These are phyloP conservation scores for Calonectria honghensis DNA, from an alignment of 2,329 filamentous ascomycete genomes.

Conservation along the genomic window DNA sequence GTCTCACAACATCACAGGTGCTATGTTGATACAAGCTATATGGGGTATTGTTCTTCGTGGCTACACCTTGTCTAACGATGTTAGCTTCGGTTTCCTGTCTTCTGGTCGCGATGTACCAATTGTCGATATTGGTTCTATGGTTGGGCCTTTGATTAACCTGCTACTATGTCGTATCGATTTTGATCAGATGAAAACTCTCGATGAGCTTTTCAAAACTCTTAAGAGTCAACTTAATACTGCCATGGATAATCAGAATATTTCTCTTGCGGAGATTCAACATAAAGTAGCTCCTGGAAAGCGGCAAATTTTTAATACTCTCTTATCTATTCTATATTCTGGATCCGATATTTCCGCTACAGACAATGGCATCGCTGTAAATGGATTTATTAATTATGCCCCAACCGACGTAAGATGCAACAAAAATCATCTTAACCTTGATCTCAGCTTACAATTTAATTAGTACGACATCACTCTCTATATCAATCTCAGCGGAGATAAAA, in stretches of 20 bases:
- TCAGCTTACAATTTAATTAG: background rate
- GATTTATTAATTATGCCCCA: constrained; percentile 22
- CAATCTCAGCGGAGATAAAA: constrained; percentile 1
- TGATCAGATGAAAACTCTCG: constrained; percentile 50
- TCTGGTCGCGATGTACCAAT: constrained; percentile 42
- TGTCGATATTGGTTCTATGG: constrained; percentile 45
- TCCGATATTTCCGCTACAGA: background rate
- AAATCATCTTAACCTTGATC: background rate
- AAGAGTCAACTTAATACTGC: constrained; percentile 20
- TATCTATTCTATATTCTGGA: constrained; percentile 22
- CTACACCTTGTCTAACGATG: constrained; percentile 17
- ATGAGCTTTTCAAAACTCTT: constrained; percentile 49
- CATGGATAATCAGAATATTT: constrained; percentile 23
- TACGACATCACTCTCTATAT: constrained; percentile 26
- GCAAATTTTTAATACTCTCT: constrained; percentile 19
- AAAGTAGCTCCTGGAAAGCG: constrained; percentile 23
- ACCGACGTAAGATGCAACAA: background rate
- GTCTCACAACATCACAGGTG: constrained; percentile 17
- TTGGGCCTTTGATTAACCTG: constrained; percentile 52
- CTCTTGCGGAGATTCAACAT: constrained; percentile 21
- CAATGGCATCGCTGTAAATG: background rate
- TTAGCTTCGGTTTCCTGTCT: constrained; percentile 22
- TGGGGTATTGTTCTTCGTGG: constrained; percentile 25
- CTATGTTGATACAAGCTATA: constrained; percentile 26
- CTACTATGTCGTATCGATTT: constrained; percentile 30